A percentile compares a stretch with the other conserved stretches of the same genome.
These are phyloP conservation scores for Hypoxylon lenormandii DNA, from an alignment of 495 filamentous ascomycete species.

Conservation along the genomic window DNA sequence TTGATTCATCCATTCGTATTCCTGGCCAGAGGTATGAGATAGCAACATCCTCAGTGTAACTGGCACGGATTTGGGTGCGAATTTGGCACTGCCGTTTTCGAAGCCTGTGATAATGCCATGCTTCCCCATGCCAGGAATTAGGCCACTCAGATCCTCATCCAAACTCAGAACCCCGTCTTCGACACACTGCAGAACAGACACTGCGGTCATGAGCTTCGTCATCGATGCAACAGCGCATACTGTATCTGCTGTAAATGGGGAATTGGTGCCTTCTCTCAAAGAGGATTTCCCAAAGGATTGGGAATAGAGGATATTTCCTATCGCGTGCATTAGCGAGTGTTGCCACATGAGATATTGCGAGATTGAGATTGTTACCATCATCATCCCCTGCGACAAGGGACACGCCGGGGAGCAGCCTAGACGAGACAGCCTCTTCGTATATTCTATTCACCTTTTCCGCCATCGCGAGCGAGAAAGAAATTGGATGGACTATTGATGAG, in stretches of 20 bases:
- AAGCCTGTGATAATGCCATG: conserved; percentile 58
- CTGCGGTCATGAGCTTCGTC: conserved; percentile 67
- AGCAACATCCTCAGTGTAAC: conserved; percentile 63
- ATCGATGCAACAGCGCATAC: conserved; percentile 64
- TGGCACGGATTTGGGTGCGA: conserved; percentile 45
- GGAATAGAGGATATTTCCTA: no score
- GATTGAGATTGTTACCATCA: conserved; percentile 20
- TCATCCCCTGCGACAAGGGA: conserved; percentile 37
- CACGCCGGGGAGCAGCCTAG: conserved; percentile 40
- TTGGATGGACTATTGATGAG: no score
- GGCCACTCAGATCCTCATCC: conserved; percentile 52
- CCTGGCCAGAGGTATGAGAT: conserved; percentile 62
- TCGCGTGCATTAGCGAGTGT: neutral
- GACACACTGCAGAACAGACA: conserved; percentile 64
- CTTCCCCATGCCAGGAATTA: conserved; percentile 57
- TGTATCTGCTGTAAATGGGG: conserved; percentile 59
- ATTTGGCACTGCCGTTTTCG: conserved; percentile 43
- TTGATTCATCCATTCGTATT: conserved; percentile 59
- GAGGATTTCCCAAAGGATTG: conserved; percentile 23
- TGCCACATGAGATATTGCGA: neutral
- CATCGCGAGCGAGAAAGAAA: no score
- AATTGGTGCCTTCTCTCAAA: conserved; percentile 35
- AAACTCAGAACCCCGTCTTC: conserved; percentile 60
- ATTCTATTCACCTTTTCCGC: conserved; percentile 30
- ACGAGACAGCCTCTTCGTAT: conserved; percentile 38